Evolutionary conservation across 2,329 filamentous ascomycete species (phyloP).

Genomic region (Diaporthe batatas): DNA sequence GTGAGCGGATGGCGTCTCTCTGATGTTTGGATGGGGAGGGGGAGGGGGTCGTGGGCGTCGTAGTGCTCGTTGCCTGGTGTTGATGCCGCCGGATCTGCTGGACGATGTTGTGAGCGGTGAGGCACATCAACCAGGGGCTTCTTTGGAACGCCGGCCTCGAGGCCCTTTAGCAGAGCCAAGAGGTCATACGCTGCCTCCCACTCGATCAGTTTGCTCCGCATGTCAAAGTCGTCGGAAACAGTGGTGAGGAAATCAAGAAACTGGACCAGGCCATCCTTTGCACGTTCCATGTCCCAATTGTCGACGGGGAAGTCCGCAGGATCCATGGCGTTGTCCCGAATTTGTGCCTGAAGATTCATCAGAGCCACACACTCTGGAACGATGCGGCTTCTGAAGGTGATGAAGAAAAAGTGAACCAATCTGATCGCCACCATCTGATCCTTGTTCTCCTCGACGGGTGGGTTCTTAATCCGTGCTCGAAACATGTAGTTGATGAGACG

Average conservation of each 20-base stretch:
- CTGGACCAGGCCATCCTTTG: conserved; percentile 94
- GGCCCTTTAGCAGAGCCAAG: conserved; percentile 85
- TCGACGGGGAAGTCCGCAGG: conserved; percentile 93
- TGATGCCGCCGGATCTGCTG: conserved; percentile 45
- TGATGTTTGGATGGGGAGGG: conserved; percentile 69
- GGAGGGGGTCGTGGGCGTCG: conserved; percentile 55
- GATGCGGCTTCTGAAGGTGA: conserved; percentile 90
- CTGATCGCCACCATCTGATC: conserved; percentile 70
- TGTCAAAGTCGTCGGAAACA: conserved; percentile 85
- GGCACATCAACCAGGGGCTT: conserved; percentile 73
- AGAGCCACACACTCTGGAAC: conserved; percentile 95
- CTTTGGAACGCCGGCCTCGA: conserved; percentile 90
- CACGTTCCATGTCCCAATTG: conserved; percentile 96
- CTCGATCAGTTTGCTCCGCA: conserved; percentile 86
- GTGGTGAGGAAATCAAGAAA: conserved; percentile 95
- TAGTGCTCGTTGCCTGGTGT: conserved; percentile 53
- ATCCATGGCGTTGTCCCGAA: conserved; percentile 80
- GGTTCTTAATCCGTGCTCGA: conserved; percentile 65
- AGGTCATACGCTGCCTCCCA: conserved; percentile 95
- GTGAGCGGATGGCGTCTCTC: conserved; percentile 58
- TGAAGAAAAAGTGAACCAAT: conserved; percentile 89
- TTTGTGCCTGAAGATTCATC: conserved; percentile 93
- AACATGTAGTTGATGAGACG: conserved; percentile 93
- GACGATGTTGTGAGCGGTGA: conserved; percentile 55
- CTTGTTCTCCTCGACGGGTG: conserved; percentile 60